phyloP scores from a whole-genome alignment of 345 rosid species.

The Isatis tinctoria region DNA sequence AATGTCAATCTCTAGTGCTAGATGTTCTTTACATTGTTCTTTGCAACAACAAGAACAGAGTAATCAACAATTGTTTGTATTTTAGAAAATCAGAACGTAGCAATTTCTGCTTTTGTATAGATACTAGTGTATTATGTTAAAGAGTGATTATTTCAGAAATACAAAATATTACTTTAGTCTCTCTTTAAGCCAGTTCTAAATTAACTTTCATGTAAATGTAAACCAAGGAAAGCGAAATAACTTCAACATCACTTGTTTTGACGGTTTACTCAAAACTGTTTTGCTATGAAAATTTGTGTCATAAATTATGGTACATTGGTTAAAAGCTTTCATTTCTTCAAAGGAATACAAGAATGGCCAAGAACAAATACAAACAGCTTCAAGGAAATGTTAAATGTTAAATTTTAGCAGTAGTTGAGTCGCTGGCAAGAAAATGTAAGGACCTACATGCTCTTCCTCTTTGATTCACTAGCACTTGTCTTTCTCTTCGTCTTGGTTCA shows the following conservation, averaged over 20 bases:
- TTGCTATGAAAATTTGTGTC: too few species aligned
- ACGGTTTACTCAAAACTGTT: too few species aligned
- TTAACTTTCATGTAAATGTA: too few species aligned
- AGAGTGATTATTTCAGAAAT: background rate
- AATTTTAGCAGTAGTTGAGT: background rate
- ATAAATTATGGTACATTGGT: background rate
- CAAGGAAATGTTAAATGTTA: background rate
- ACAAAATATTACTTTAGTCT: background rate
- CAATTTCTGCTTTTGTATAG: background rate
- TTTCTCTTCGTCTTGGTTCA: background rate
- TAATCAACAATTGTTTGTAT: background rate
- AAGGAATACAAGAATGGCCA: background rate
- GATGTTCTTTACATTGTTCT: conserved; percentile 7
- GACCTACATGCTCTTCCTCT: background rate
- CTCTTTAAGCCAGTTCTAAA: background rate
- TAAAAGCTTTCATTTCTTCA: background rate
- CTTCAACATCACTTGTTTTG: background rate
- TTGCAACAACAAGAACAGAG: background rate
- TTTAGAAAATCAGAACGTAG: background rate
- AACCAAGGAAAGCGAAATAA: background rate
- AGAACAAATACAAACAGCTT: background rate
- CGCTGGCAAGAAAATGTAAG: background rate
- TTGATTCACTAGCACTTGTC: background rate
- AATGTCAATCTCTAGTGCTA: background rate
- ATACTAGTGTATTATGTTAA: background rate